Percentiles rank a stretch among this genome's conserved stretches.
Conservation (phyloP, 2,329 filamentous ascomycete genomes). For the Pseudogymnoascus sp. region DNA sequence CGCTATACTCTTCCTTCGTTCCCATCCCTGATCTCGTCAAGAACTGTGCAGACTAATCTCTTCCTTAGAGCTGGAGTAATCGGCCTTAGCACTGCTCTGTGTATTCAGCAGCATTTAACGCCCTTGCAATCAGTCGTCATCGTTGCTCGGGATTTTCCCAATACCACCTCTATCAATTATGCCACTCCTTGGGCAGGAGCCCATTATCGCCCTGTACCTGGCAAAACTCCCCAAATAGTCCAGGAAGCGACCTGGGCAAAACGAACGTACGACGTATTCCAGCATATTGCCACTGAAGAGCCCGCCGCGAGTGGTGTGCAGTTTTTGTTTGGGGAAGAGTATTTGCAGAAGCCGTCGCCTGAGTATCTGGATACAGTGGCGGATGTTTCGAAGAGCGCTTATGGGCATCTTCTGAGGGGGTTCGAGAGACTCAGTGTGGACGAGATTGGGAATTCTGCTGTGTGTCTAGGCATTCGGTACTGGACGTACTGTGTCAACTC, state of each 20-base stretch:
- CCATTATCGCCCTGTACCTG: conserved; percentile 38
- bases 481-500: conserved; percentile 35
- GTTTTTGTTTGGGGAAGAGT: conserved; percentile 33
- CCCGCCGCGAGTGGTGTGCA: conserved; percentile 31
- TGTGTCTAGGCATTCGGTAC: conserved; percentile 30
- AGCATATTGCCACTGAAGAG: conserved; percentile 27
- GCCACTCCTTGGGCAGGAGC: conserved; percentile 39
- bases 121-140: conserved; percentile 19
- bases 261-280: conserved; percentile 33
- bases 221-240: conserved; percentile 28
- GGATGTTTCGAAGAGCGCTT: neutral
- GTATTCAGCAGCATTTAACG: conserved; percentile 26
- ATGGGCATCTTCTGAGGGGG: neutral
- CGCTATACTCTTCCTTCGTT: neutral
- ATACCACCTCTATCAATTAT: conserved; percentile 34
- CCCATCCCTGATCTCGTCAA: neutral
- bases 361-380: conserved; percentile 30
- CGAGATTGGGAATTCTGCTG: conserved; percentile 21
- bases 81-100: conserved; percentile 31
- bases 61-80: conserved; percentile 32
- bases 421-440: neutral
- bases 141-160: conserved; percentile 34
- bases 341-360: conserved; percentile 32
- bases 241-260: conserved; percentile 32
- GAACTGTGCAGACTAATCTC: neutral